Base-by-base conservation (phyloP, 306 rosid species). In the Acacia acuminata region DNA sequence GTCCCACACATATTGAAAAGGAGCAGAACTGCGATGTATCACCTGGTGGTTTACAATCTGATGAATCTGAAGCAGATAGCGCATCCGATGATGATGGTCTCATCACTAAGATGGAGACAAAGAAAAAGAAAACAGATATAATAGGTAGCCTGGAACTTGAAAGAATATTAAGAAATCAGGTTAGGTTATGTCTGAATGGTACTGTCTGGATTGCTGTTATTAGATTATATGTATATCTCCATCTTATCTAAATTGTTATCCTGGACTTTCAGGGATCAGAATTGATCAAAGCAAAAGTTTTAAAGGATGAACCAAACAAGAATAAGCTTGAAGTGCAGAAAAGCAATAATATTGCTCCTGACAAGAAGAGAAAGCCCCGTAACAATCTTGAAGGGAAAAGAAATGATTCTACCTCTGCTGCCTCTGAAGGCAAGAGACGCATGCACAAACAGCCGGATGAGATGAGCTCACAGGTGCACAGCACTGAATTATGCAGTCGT, bases 41-140 rank as follows among this genome's bases (percentile, higher is more conserved):
- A 78, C 76, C 76, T 34, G 75, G 67, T 83, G 78, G 68, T 16
- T 69, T 73, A 42, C 86, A 73, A 74, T 32, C 47, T 60, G 79
- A 77, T 84, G 90, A 85, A 34, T 78, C 44, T 64, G 94, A 84
- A 72, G 84, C 48, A 10, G 98, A 81, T 67, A 87, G 89, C 47
- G 75, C 71, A 72, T 58, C 84, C 4, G 92, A 89, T 77, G 94
- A 92, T n/a, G 98, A 93, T 74, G 90, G 83, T 74, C 91, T 95
- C 74, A 85, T 95, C 34, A 87, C 92, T 74, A 93, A 93, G 76
- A 84, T 93, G 58, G 85, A 79, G 72, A 67, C 87, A 4, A 81
- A 85, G 72, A 86, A 75, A 79, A 88, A 48, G 55, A 78, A 84
- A 71, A 16, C 75, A 55, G 45, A 85, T 67, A 73, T 73, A 30